Base-by-base conservation (phyloP, 768 basidiomycete genomes). In the Agrocybe praecox region DNA sequence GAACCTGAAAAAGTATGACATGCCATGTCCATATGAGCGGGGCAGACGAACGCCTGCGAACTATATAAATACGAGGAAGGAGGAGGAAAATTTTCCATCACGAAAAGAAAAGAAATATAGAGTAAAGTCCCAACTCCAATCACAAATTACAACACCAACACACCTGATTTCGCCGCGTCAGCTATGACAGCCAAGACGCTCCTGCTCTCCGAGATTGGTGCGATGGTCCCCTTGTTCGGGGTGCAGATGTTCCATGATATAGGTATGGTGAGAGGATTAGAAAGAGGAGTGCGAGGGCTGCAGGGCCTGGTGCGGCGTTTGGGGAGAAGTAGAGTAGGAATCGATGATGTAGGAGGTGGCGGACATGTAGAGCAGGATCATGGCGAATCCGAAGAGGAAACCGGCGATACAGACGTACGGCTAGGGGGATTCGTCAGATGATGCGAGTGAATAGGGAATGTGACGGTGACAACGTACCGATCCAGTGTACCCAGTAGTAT, bases 281-380 rank as follows among this genome's bases (percentile, higher is more conserved):
- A 52, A 19, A 22, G 42, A 29, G 54, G 29, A 61, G 58, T 48
- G 52, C 12, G 26, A 29, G 26, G 26, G 26, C 26, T n/a, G n/a
- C n/a, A n/a, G n/a, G n/a, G n/a, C n/a, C n/a, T n/a, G n/a, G n/a
- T n/a, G n/a, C n/a, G n/a, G n/a, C n/a, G n/a, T n/a, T n/a, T n/a
- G n/a, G n/a, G n/a, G n/a, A n/a, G n/a, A 29, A 29, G 26, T 29
- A 5, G 36, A 40, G 67, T 75, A 76, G 17, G 72, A 72, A 65
- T 78, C 78, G 58, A 79, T 70, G 68, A 78, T 77, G 66, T 78
- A 79, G 1, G 75, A 76, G 62, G 78, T 75, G 17, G 74, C 75
- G 42, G 75, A 72, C 61, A 78, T 68, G 67, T 78, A 80, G 57
- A 79, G 57, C 51, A 77, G 62, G 61, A 76, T 74, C 72, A 79